Conservation (phyloP, 2,329 filamentous ascomycete species). For the Pseudocercospora eumusae region DNA sequence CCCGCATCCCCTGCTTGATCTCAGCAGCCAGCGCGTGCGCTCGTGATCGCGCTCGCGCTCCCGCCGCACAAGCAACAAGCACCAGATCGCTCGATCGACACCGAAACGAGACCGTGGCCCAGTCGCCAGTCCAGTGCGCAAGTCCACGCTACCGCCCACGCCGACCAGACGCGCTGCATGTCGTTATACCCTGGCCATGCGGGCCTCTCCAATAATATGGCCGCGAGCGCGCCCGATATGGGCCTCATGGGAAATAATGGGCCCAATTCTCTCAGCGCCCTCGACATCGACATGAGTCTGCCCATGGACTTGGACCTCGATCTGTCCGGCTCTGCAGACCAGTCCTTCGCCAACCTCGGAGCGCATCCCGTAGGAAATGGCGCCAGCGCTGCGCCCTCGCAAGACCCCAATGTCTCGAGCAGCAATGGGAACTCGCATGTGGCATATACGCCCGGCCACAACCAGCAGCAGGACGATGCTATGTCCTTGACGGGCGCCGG, state of each 20-base stretch:
- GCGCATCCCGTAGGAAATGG: conserved; percentile 27
- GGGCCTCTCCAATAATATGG: conserved; percentile 19
- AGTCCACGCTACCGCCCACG: conserved; percentile 17
- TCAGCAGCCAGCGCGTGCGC: conserved; percentile 17
- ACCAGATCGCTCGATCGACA: conserved; percentile 27
- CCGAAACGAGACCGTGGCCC: conserved; percentile 19
- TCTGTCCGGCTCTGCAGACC: conserved; percentile 27
- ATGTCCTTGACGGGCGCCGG: conserved; percentile 48
- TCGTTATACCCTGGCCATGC: conserved; percentile 27
- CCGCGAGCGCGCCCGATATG: conserved; percentile 26
- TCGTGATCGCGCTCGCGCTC: conserved; percentile 22
- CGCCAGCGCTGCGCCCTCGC: conserved; percentile 27
- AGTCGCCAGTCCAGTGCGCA: background rate
- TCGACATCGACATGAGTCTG: conserved; percentile 51
- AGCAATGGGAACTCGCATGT: conserved; percentile 31
- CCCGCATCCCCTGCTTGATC: conserved; percentile 20
- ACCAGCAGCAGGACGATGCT: conserved; percentile 31
- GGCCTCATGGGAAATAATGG: conserved; percentile 24
- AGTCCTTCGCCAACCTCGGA: conserved; percentile 32
- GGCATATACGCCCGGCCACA: conserved; percentile 22
- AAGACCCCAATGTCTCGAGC: conserved; percentile 25
- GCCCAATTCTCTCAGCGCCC: conserved; percentile 43
- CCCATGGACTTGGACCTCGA: conserved; percentile 50
- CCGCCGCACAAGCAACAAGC: conserved; percentile 1
- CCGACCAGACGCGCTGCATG: conserved; percentile 25